Evolutionary conservation across 2,329 filamentous ascomycete genomes (phyloP), one percentile per base, ranked within the genome.

Genomic region (Botryosphaeria dothidea): DNA sequence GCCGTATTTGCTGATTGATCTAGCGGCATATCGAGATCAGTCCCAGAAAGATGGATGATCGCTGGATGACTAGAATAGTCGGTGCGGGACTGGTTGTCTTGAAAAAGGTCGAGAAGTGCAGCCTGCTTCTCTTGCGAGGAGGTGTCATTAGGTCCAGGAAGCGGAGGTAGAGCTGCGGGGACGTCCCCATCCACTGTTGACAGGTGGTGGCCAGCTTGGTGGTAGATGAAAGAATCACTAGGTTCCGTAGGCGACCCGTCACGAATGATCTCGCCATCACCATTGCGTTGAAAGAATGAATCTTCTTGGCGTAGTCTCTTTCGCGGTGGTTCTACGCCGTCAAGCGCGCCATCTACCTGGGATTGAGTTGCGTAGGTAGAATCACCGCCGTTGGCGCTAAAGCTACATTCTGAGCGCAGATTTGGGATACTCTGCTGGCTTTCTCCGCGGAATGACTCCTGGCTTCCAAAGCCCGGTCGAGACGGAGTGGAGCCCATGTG

Each of bases 11-110:
- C 89, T 66, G 92, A 92, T 27, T 90, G 86, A 73, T 99, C 95
- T 65, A 99, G 92, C 1, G 95, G 94, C 75, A 95, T 90, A 73
- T 99, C 95, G 23, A 98, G 85, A 69, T 99, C 94, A 43, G 89
- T 82, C 0, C 92, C 88, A 1, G 88, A 90, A 64, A 97, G 84
- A 9, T 88, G 88, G 54, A 88, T 84, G 43, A 99, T 86, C 43
- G 91, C 90, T 11, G 93, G 90, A 71, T 94, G 90, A 64, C 90
- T 88, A 1, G 88, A 85, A 68, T 84, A 89, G 68, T 96, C 91
- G 7, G 87, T 88, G 11, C 88, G 83, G 6, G 86, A 84, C 61
- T 90, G 76, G 46, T 61, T 65, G 65, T 83, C 81, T 3, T 80
- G 79, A 66, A 83, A 78, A 11, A 78, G 84, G 68, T 95, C 90